Evolutionary conservation across 164 flowering plant genomes (phyloP).

Genomic region (Nymphaea colorata): DNA sequence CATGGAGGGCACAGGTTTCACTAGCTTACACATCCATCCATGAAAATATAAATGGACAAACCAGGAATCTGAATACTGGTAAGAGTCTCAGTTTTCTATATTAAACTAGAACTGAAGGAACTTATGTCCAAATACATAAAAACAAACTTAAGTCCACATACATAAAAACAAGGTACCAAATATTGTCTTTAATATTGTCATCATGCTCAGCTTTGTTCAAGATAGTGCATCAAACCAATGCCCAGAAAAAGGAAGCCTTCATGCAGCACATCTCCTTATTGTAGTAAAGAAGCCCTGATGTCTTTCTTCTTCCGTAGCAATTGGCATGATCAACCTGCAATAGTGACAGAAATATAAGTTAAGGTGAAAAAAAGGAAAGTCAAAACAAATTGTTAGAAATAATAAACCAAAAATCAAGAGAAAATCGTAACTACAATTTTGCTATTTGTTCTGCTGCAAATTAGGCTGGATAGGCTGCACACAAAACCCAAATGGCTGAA

Average conservation of each 20-base stretch:
- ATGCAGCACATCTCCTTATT: neutral
- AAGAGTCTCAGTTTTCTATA: neutral
- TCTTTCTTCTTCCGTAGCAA: neutral
- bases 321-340: neutral
- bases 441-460: slow-evolving; percentile 26
- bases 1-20: too few relatives aligned
- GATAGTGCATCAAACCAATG: neutral
- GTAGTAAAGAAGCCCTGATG: neutral
- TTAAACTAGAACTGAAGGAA: neutral
- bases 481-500: slow-evolving; percentile 35
- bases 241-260: neutral
- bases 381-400: neutral
- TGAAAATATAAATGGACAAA: neutral
- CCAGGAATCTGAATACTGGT: neutral
- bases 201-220: neutral
- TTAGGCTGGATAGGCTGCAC: slow-evolving; percentile 74
- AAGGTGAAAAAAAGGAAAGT: neutral
- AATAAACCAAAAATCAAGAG: neutral
- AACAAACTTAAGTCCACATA: too few relatives aligned
- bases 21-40: too few relatives aligned
- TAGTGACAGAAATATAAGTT: neutral
- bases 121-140: neutral
- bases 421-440: neutral
- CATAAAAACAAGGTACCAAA: neutral
- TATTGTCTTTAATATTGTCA: neutral